phyloP scores from a whole-genome alignment of 805 yeast genomes.

The Nakazawaea pomicola region DNA sequence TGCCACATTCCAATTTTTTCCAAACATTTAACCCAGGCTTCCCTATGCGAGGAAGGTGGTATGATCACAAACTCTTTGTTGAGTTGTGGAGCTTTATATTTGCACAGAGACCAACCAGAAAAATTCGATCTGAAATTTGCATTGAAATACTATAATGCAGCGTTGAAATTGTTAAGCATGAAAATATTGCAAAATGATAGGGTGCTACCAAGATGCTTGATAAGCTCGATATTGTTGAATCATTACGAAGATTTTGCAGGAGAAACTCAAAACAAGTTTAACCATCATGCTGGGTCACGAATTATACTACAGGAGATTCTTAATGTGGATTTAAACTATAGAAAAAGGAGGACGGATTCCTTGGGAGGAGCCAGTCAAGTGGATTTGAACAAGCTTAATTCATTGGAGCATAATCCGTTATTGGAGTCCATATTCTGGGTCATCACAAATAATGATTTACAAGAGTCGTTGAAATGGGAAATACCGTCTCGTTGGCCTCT shows the following conservation, averaged over 20 bases:
- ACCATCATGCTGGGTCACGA: constrained; percentile 14
- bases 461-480: constrained; percentile 11
- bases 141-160: constrained; percentile 14
- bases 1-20: constrained; percentile 12
- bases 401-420: constrained; percentile 10
- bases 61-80: constrained; percentile 13
- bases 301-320: constrained; percentile 14
- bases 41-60: constrained; percentile 12
- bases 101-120: constrained; percentile 13
- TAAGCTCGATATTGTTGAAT: constrained; percentile 12
- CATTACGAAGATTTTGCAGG: constrained; percentile 14
- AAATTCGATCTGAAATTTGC: constrained; percentile 12
- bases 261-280: constrained; percentile 6
- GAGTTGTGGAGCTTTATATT: constrained; percentile 15
- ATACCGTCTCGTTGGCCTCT: constrained; percentile 11
- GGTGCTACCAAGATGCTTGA: constrained; percentile 8
- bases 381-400: constrained; percentile 5
- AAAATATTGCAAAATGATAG: constrained; percentile 11
- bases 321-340: background rate
- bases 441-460: constrained; percentile 12
- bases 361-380: background rate
- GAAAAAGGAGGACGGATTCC: background rate
- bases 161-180: constrained; percentile 15
- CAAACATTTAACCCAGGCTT: constrained; percentile 7
- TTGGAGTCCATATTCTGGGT: constrained; percentile 12